A percentile compares a stretch with the other conserved stretches of the same genome.
Evolutionary conservation across 148 eudicot species (phyloP).

Genomic region (Fagopyrum tataricum): DNA sequence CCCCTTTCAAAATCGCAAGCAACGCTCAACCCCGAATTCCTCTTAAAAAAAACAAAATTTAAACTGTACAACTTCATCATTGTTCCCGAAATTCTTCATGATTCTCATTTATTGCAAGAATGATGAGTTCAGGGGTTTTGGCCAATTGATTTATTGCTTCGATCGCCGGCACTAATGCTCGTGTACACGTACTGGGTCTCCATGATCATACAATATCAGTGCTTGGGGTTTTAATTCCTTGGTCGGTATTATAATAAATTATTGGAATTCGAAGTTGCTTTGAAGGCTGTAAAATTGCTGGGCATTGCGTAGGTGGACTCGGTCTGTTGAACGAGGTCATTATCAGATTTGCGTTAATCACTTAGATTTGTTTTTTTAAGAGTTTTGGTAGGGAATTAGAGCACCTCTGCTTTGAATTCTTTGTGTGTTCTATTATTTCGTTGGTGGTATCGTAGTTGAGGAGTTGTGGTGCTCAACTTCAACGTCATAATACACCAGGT

Average conservation of each 20-base stretch:
- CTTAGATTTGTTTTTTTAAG: not conserved
- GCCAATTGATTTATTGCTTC: constrained; percentile 5
- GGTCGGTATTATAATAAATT: not conserved
- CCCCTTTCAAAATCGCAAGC: not conserved
- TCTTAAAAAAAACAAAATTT: not conserved
- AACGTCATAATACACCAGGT: constrained; percentile 16
- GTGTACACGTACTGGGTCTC: constrained; percentile 11
- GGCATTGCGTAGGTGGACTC: not conserved
- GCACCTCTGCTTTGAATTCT: not conserved
- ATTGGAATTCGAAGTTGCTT: constrained; percentile 7
- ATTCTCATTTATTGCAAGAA: not conserved
- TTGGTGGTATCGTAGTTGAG: not conserved
- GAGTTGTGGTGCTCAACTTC: constrained; percentile 33
- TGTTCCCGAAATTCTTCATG: not conserved
- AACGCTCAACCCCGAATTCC: not conserved
- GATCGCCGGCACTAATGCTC: constrained; percentile 3
- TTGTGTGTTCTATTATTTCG: not conserved
- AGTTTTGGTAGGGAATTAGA: constrained; percentile 2
- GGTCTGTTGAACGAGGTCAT: not conserved
- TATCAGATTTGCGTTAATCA: not conserved
- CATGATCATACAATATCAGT: not conserved
- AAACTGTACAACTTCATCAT: not conserved
- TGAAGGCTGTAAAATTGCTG: not conserved
- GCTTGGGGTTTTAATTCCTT: not conserved
- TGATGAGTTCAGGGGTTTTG: not conserved